Percentiles rank a stretch among this genome's conserved stretches.
Conservation (phyloP, 176 grass and related monocot genomes). For the Zea luxurians region DNA sequence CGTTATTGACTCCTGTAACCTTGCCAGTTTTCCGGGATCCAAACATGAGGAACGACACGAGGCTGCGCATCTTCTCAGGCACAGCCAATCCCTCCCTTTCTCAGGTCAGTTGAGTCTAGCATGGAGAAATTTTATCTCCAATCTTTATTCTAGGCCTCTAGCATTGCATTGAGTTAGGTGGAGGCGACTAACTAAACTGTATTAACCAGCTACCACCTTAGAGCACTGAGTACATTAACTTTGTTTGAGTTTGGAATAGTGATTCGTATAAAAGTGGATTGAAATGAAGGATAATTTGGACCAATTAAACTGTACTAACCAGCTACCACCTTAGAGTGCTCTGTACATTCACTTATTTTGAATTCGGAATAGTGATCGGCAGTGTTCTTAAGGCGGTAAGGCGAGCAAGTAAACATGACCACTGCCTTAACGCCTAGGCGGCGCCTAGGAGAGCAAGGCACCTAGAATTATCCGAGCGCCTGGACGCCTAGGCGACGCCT, state of each 20-base stretch:
- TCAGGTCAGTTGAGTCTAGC: conserved; percentile 52
- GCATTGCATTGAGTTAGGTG: not conserved
- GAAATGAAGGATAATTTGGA: conserved; percentile 3
- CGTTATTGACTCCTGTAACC: conserved; percentile 36
- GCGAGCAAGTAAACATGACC: too few species aligned
- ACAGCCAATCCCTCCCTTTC: conserved; percentile 76
- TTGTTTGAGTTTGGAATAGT: not conserved
- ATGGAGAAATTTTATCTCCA: not conserved
- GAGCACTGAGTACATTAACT: not conserved
- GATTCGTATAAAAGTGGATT: not conserved
- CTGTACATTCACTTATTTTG: not conserved
- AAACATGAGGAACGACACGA: conserved; percentile 51
- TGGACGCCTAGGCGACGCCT: too few species aligned
- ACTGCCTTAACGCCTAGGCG: too few species aligned
- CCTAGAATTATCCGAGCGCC: too few species aligned
- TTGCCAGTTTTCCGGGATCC: conserved; percentile 38
- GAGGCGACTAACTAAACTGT: not conserved
- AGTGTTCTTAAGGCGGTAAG: too few species aligned
- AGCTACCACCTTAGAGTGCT: not conserved
- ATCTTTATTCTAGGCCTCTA: not conserved
- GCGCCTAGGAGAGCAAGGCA: too few species aligned
- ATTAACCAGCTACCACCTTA: not conserved
- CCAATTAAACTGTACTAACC: not conserved
- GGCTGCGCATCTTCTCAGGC: conserved; percentile 93
- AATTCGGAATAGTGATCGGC: not conserved